Percentiles rank a stretch among this genome's conserved stretches.
Conservation (phyloP, 1,284 basidiomycete genomes). For the Trichosporon sp. region DNA sequence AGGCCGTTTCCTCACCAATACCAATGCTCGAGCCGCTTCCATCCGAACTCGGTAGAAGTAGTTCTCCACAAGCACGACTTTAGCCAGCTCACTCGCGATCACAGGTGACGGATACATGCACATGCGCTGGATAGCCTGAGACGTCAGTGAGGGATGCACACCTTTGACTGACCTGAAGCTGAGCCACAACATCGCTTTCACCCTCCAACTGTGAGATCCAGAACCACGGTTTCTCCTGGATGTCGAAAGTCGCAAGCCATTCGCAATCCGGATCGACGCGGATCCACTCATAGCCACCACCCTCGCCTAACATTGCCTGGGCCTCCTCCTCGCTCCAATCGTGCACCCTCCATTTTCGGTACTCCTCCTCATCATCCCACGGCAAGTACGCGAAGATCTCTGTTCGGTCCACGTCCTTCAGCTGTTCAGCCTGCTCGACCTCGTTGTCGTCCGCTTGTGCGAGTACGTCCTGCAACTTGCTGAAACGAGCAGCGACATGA, state of each 20-base stretch:
- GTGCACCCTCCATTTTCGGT: constrained; percentile 89
- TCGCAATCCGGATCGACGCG: constrained; percentile 98
- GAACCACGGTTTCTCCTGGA: constrained; percentile 97
- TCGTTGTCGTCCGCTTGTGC: constrained; percentile 85
- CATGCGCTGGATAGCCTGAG: constrained; percentile 76
- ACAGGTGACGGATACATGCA: constrained; percentile 76
- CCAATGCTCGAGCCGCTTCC: constrained; percentile 83
- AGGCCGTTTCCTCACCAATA: constrained; percentile 62
- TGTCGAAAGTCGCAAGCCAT: constrained; percentile 88
- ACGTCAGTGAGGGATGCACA: not conserved
- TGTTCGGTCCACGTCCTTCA: constrained; percentile 72
- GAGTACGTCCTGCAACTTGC: constrained; percentile 77
- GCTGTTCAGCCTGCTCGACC: constrained; percentile 70
- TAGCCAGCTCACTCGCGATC: constrained; percentile 83
- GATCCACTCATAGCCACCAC: constrained; percentile 85
- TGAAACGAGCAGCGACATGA: constrained; percentile 71
- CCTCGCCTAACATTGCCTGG: constrained; percentile 78
- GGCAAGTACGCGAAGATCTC: constrained; percentile 89
- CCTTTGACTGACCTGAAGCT: constrained; percentile 63
- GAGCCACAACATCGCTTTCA: constrained; percentile 96
- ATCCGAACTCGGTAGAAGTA: constrained; percentile 97
- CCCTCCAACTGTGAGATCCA: constrained; percentile 96
- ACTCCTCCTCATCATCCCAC: constrained; percentile 84
- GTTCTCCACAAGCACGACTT: constrained; percentile 88
- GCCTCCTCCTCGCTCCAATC: constrained; percentile 99